Percentiles rank a stretch among this genome's conserved stretches.
Conservation (phyloP, 2,329 filamentous ascomycete genomes). For the Dothidotthia symphoricarpi region DNA sequence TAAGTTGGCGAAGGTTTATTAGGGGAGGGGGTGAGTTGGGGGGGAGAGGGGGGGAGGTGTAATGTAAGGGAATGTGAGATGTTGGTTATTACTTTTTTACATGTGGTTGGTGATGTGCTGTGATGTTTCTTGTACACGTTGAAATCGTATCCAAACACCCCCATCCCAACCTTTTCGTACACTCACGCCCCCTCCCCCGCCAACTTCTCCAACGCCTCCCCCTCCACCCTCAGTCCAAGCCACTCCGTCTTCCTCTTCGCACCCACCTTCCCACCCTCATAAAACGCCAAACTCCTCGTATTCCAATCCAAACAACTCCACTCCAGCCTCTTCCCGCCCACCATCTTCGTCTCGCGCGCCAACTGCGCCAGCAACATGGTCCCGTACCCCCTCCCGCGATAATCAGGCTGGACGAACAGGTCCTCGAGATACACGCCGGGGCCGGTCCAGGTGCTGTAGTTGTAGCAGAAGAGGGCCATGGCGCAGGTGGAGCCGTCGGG, state of each 20-base stretch:
- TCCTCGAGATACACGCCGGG: constrained; percentile 93
- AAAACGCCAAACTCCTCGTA: constrained; percentile 83
- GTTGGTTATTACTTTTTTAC: no score
- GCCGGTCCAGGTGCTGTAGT: constrained; percentile 92
- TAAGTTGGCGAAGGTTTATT: constrained; percentile 41
- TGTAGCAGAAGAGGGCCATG: constrained; percentile 92
- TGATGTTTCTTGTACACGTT: no score
- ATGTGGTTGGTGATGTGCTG: no score
- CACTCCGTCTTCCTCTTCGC: constrained; percentile 67
- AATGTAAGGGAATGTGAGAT: no score
- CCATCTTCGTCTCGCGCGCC: constrained; percentile 73
- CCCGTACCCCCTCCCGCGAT: constrained; percentile 77
- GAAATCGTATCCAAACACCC: no score
- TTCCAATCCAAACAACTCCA: constrained; percentile 96
- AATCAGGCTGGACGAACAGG: constrained; percentile 72
- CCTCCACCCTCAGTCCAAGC: constrained; percentile 73
- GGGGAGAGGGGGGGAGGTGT: not conserved
- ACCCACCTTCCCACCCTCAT: constrained; percentile 56
- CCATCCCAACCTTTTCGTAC: no score
- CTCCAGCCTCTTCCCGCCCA: constrained; percentile 74
- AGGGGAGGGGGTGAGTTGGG: constrained; percentile 2
- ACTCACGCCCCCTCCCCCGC: constrained; percentile 40
- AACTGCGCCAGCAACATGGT: constrained; percentile 70
- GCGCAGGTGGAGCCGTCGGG: constrained; percentile 56
- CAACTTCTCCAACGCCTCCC: constrained; percentile 62